These are phyloP conservation scores for Flaveria floridana DNA, from an alignment of 140 eudicot genomes.

Conservation along the genomic window DNA sequence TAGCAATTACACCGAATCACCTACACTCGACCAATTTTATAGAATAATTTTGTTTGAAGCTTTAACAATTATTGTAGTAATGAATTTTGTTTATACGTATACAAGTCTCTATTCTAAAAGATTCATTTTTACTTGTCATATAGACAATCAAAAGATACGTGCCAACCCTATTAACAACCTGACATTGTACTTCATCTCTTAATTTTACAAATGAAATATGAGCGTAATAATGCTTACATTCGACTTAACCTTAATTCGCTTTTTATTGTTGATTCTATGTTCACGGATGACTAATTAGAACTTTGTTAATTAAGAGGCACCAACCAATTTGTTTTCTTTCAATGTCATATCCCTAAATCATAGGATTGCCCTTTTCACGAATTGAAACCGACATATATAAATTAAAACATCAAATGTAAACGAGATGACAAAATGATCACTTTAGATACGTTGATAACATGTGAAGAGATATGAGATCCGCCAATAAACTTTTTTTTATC, in stretches of 20 bases:
- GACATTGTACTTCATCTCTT: neutral
- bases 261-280: neutral
- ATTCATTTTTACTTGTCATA: no score
- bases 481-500: neutral
- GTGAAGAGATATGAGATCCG: conserved; percentile 8
- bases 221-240: neutral
- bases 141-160: no score
- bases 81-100: no score
- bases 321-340: neutral
- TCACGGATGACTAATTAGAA: neutral
- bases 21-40: no score
- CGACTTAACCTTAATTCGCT: neutral
- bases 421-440: conserved; percentile 2
- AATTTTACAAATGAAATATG: neutral
- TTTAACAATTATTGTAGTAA: no score
- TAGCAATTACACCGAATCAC: no score
- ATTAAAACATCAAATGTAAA: neutral
- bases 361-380: conserved; percentile 15
- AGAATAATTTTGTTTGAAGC: no score
- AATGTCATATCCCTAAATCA: neutral
- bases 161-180: neutral
- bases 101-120: no score
- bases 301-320: neutral
- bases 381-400: conserved; percentile 8
- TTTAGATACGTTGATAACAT: neutral